These are phyloP conservation scores for Saccharomycopsis olivae DNA, from an alignment of 805 yeast genomes.

Conservation along the genomic window DNA sequence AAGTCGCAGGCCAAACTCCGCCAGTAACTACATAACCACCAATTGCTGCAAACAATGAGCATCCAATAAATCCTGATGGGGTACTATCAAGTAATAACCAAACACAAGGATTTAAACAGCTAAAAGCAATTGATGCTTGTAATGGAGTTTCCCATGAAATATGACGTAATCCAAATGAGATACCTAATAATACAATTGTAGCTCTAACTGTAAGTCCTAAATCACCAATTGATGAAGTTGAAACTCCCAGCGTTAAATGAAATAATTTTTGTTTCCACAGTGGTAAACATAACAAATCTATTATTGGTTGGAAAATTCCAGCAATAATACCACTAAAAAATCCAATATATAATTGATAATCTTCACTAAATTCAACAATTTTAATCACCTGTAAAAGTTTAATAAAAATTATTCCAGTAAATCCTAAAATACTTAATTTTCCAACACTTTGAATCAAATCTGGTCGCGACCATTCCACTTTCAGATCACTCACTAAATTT, in stretches of 20 bases:
- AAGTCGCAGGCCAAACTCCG: conserved; percentile 5
- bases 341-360: background rate
- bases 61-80: conserved; percentile 36
- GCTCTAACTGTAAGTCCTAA: conserved; percentile 25
- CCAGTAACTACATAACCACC: conserved; percentile 17
- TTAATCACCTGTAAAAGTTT: conserved; percentile 6
- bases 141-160: conserved; percentile 58
- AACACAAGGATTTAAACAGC: conserved; percentile 49
- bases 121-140: conserved; percentile 58
- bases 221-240: background rate
- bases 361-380: background rate
- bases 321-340: conserved; percentile 12
- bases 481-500: background rate
- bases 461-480: background rate
- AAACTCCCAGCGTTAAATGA: conserved; percentile 6
- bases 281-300: conserved; percentile 11
- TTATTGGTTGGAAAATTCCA: conserved; percentile 14
- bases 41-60: conserved; percentile 23
- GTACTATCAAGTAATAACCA: conserved; percentile 62
- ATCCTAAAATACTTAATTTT: conserved; percentile 7
- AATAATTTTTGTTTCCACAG: conserved; percentile 6
- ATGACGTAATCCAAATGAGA: conserved; percentile 58
- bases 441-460: background rate
- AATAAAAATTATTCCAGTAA: conserved; percentile 13
- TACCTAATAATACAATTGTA: conserved; percentile 55